Evolutionary conservation across 2,329 filamentous ascomycete species (phyloP), one percentile per base, ranked within the genome.

Genomic region (Aureobasidium lini): DNA sequence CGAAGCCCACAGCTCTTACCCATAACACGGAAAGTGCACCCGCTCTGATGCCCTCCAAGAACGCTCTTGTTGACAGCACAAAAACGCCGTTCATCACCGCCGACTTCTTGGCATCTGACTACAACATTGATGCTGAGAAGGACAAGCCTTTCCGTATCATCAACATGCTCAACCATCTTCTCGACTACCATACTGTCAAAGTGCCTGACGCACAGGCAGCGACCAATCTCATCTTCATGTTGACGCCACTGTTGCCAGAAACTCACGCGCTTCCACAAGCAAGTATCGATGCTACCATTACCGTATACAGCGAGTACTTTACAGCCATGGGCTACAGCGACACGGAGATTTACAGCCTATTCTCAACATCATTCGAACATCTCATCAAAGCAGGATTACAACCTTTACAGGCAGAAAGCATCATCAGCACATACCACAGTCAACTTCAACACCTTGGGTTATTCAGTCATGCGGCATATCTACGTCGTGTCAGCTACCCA

Each of bases 371-470:
- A 31, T 66, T 78, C 18, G 70, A 68, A 11, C 72, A 74, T 44
- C 62, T 77, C 6, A 68, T 77, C 44, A 69, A 71, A 23, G 72
- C 75, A 15, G 77, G 77, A 4, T 69, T 80, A 46, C 74, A 77
- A 48, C 76, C 77, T 6, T 71, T 77, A 15, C 80, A 84, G 65
- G 74, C 80, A 50, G 81, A 84, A 66, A 72, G 75, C 47, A 79
- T 84, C 43, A 76, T 84, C 43, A 74, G 77, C 42, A 73, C 77
- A 3, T 85, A 85, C 67, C 81, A 86, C 68, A 77, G 79, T 52
- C 80, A 81, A 59, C 73, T 86, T 23, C 68, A 76, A 16, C 70
- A 69, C 28, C 70, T 77, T 11, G 75, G 66, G 54, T 76, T 77
- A 50, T 81, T 71, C 71, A 79, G 73, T 68, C 77, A 71, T 66